These are phyloP conservation scores for Grifola frondosa DNA, from an alignment of 1,284 basidiomycete genomes.

Conservation along the genomic window DNA sequence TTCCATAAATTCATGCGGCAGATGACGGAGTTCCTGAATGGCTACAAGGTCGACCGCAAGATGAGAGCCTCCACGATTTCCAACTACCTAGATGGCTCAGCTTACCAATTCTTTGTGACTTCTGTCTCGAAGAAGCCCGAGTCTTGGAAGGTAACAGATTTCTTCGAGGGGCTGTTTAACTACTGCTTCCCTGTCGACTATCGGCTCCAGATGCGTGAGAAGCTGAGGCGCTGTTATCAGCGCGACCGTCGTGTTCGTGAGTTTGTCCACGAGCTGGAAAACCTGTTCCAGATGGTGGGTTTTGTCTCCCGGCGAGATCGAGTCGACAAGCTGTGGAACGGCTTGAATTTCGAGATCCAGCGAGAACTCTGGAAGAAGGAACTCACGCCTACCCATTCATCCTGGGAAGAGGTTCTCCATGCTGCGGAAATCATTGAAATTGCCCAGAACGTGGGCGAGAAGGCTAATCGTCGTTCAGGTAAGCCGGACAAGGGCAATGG, in stretches of 20 bases:
- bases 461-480: background rate
- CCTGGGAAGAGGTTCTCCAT: conserved; percentile 12
- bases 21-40: conserved; percentile 6
- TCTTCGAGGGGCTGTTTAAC: conserved; percentile 41
- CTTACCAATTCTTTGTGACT: conserved; percentile 39
- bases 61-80: conserved; percentile 2
- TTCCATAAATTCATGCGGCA: conserved; percentile 21
- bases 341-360: conserved; percentile 30
- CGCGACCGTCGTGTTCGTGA: conserved; percentile 13
- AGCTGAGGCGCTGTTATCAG: conserved; percentile 19
- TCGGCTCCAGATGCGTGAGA: conserved; percentile 18
- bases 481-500: no score
- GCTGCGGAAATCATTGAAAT: conserved; percentile 18
- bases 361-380: conserved; percentile 28
- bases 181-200: conserved; percentile 45
- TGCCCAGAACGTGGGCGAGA: conserved; percentile 4
- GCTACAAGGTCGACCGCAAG: background rate
- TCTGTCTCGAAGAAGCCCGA: conserved; percentile 28
- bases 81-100: conserved; percentile 33
- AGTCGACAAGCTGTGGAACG: conserved; percentile 36
- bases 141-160: conserved; percentile 20
- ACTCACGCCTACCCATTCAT: conserved; percentile 24
- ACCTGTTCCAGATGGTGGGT: conserved; percentile 34
- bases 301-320: conserved; percentile 27
- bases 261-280: conserved; percentile 33